A percentile compares a stretch with the other conserved stretches of the same genome.
phyloP scores from a whole-genome alignment of 75 land plant genomes.

The Pseudotsuga menziesii region DNA sequence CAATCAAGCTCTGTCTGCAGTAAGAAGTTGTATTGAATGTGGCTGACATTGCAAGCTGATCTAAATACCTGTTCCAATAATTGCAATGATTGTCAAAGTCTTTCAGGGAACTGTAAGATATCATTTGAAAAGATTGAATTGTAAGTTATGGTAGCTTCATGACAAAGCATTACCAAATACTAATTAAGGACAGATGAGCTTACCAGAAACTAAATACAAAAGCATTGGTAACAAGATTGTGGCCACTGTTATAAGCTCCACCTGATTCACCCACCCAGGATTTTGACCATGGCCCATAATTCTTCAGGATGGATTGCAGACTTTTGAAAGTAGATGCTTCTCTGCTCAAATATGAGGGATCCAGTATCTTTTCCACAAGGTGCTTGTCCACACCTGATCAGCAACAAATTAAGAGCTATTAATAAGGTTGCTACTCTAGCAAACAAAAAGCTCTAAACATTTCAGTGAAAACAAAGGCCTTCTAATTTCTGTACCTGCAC shows the following conservation, averaged over 20 bases:
- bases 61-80: slow-evolving; percentile 52
- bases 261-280: slow-evolving; percentile 97
- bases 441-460: too few species aligned
- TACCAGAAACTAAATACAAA: slow-evolving; percentile 91
- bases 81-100: background rate
- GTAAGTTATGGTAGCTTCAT: too few species aligned
- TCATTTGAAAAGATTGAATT: too few species aligned
- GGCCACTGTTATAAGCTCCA: slow-evolving; percentile 94
- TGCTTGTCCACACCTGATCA: slow-evolving; percentile 48
- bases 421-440: too few species aligned
- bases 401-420: background rate
- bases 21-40: slow-evolving; percentile 48
- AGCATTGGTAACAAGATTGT: slow-evolving; percentile 62
- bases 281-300: slow-evolving; percentile 21
- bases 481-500: slow-evolving; percentile 49
- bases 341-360: slow-evolving; percentile 58
- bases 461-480: too few species aligned
- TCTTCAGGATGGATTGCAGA: slow-evolving; percentile 42
- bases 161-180: too few species aligned
- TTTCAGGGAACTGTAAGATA: too few species aligned
- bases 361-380: slow-evolving; percentile 64
- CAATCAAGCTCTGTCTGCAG: slow-evolving; percentile 70
- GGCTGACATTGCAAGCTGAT: slow-evolving; percentile 75
- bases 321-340: slow-evolving; percentile 34
- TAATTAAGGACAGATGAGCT: background rate